phyloP scores from a whole-genome alignment of 1,284 basidiomycete genomes.

The Apiotrichum veenhuisii region DNA sequence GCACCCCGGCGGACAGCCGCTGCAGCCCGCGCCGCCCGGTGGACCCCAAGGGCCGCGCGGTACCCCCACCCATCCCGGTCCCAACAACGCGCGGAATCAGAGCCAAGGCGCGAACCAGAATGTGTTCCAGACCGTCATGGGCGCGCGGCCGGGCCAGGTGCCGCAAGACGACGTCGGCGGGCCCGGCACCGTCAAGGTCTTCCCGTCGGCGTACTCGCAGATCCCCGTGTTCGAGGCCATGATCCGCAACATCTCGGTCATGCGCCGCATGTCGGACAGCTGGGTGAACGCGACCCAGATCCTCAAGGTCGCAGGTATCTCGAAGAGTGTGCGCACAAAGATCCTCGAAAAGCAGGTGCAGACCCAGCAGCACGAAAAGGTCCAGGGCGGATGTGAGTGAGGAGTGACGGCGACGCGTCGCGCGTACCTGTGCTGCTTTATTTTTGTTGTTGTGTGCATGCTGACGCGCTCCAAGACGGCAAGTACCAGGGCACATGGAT shows the following conservation, averaged over 20 bases:
- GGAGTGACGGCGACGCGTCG: background rate
- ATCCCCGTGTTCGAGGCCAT: constrained; percentile 82
- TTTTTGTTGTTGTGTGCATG: too few species aligned
- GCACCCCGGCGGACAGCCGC: constrained; percentile 1
- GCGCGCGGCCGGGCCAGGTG: constrained; percentile 37
- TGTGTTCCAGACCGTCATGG: constrained; percentile 45
- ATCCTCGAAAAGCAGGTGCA: constrained; percentile 97
- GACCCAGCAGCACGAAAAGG: constrained; percentile 94
- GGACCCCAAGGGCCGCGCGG: too few species aligned
- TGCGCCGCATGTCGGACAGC: constrained; percentile 90
- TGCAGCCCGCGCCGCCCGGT: background rate
- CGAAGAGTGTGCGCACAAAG: constrained; percentile 94
- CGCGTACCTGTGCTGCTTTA: background rate
- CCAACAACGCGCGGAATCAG: too few species aligned
- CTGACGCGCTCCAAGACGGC: constrained; percentile 57
- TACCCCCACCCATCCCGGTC: too few species aligned
- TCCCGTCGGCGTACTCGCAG: constrained; percentile 49
- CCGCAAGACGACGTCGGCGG: constrained; percentile 27
- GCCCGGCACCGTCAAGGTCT: constrained; percentile 38
- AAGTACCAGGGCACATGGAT: constrained; percentile 99
- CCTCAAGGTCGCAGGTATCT: constrained; percentile 96
- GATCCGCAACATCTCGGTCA: constrained; percentile 96
- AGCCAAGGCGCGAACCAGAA: constrained; percentile 12
- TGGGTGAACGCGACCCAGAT: constrained; percentile 92
- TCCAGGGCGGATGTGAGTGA: constrained; percentile 79